Percentiles rank a stretch among this genome's conserved stretches.
These are phyloP conservation scores for Suillus tomentosus DNA, from an alignment of 768 basidiomycete genomes.

Conservation along the genomic window DNA sequence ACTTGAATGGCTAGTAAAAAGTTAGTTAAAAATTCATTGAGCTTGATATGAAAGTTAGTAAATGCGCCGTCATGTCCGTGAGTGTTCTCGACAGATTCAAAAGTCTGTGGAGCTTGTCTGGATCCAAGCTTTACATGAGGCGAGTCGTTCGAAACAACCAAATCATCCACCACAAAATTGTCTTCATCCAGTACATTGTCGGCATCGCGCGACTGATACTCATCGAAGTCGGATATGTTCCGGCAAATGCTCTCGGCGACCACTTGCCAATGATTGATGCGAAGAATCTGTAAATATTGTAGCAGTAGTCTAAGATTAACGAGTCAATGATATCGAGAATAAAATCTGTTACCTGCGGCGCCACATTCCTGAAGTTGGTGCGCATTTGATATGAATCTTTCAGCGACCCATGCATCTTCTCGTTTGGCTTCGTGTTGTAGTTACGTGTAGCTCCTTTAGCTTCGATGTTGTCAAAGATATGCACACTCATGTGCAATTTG, in stretches of 20 bases:
- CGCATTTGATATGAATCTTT: constrained; percentile 27
- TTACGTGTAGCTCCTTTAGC: constrained; percentile 32
- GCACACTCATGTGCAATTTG: constrained; percentile 34
- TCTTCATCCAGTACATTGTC: background rate
- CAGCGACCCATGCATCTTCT: constrained; percentile 30
- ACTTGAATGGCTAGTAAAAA: background rate
- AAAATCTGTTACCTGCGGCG: constrained; percentile 37
- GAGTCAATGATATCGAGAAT: no score
- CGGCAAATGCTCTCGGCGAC: background rate
- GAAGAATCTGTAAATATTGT: background rate
- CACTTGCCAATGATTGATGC: background rate
- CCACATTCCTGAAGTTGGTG: constrained; percentile 38
- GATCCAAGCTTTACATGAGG: constrained; percentile 14
- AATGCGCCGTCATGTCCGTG: background rate
- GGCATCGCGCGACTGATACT: background rate
- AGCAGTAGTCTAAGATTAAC: no score
- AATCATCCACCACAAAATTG: constrained; percentile 8
- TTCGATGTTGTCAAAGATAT: constrained; percentile 36
- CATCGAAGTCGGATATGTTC: background rate
- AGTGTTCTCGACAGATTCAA: constrained; percentile 4
- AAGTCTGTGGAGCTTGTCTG: background rate
- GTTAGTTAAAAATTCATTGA: constrained; percentile 9
- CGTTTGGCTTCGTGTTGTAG: constrained; percentile 36
- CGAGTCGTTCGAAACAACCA: background rate
- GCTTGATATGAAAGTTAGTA: constrained; percentile 6